phyloP scores from a whole-genome alignment of 495 filamentous ascomycete genomes.

The Hyaloscypha bicolor region DNA sequence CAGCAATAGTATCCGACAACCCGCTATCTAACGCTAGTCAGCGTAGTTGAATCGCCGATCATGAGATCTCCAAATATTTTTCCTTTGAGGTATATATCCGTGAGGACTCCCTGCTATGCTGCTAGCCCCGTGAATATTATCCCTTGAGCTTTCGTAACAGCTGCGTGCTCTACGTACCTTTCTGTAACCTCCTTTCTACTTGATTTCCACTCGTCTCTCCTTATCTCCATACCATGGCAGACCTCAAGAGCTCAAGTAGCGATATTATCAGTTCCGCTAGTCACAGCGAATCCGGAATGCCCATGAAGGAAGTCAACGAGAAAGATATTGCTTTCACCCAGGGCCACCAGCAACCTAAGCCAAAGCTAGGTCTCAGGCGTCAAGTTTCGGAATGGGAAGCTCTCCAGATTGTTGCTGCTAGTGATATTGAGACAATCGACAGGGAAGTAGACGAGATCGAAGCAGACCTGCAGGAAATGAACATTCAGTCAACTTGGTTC shows the following conservation, averaged over 20 bases:
- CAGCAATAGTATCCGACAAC: not conserved
- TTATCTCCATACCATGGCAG: slow-evolving; percentile 19
- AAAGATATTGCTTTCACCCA: slow-evolving; percentile 4
- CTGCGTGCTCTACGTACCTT: too few species aligned
- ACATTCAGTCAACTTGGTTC: slow-evolving; percentile 28
- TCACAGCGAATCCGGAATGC: slow-evolving; percentile 6
- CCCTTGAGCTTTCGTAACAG: too few species aligned
- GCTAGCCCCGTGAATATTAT: too few species aligned
- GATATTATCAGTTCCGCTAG: slow-evolving; percentile 23
- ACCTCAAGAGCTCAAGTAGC: slow-evolving; percentile 10
- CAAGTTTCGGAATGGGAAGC: slow-evolving; percentile 33
- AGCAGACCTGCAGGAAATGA: slow-evolving; percentile 24
- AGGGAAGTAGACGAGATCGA: slow-evolving; percentile 27
- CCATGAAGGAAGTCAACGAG: slow-evolving; percentile 15
- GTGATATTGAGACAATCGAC: slow-evolving; percentile 32
- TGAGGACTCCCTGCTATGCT: too few species aligned
- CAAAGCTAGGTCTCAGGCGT: not conserved
- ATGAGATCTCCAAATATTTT: not conserved
- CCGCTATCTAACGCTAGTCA: not conserved
- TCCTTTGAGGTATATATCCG: slow-evolving; percentile 1
- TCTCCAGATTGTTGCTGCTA: slow-evolving; percentile 32
- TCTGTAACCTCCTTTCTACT: too few species aligned
- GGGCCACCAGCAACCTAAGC: not conserved
- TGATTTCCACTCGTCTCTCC: too few species aligned
- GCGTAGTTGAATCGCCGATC: slow-evolving; percentile 5